phyloP scores from a whole-genome alignment of 306 rosid genomes.

The Castanospermum australe region DNA sequence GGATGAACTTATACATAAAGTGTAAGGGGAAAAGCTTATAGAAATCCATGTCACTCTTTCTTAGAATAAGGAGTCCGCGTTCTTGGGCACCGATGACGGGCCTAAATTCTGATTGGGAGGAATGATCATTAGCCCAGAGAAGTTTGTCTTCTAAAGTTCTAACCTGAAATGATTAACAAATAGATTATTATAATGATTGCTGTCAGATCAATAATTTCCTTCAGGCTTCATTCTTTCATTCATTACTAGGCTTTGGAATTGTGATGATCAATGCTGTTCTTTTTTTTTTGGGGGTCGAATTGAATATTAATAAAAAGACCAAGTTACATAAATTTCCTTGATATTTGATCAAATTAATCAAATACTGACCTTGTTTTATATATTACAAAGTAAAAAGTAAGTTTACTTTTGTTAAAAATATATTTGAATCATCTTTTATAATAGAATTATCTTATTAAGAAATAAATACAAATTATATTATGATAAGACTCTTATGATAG shows the following conservation, averaged over 20 bases:
- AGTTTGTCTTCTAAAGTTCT: neutral
- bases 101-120: neutral
- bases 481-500: too few species aligned
- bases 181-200: neutral
- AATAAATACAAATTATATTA: too few species aligned
- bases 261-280: neutral
- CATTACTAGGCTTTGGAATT: neutral
- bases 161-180: neutral
- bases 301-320: too few species aligned
- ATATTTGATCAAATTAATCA: too few species aligned
- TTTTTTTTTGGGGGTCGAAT: too few species aligned
- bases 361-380: too few species aligned
- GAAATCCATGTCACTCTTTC: neutral
- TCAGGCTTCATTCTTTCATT: neutral
- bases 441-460: too few species aligned
- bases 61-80: neutral
- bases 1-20: too few species aligned
- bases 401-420: neutral
- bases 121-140: neutral
- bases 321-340: too few species aligned
- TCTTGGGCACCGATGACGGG: slow-evolving; percentile 10
- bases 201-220: neutral
- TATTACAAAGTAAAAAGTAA: too few species aligned
- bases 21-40: too few species aligned
- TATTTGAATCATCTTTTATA: too few species aligned